These are phyloP conservation scores for Leccinum aurantiacum DNA, from an alignment of 768 basidiomycete species.

Conservation along the genomic window DNA sequence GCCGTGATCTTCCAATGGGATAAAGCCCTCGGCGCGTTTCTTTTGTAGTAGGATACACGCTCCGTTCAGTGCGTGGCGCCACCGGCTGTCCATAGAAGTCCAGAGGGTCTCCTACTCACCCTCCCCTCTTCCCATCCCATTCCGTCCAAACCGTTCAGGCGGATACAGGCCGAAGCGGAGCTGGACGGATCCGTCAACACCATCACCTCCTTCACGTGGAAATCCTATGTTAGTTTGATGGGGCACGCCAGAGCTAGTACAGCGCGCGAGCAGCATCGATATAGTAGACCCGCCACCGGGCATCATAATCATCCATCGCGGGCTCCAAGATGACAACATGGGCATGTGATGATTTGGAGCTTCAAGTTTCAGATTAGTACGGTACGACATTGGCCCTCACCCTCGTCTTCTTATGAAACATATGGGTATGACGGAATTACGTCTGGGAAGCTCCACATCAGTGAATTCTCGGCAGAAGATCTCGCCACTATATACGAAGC, in stretches of 20 bases:
- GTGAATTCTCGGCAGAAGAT: not conserved
- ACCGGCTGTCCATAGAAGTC: constrained; percentile 3
- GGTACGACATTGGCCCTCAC: not conserved
- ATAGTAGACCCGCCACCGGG: not conserved
- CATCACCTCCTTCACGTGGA: not conserved
- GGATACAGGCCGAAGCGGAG: constrained; percentile 17
- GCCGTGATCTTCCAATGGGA: constrained; percentile 7
- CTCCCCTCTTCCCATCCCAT: not conserved
- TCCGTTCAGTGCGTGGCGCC: not conserved
- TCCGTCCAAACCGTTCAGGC: not conserved
- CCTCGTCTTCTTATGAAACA: not conserved
- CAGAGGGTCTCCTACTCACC: not conserved
- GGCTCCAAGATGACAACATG: not conserved
- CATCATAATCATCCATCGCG: not conserved
- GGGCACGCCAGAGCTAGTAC: not conserved
- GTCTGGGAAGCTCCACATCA: constrained; percentile 5
- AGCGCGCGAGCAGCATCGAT: constrained; percentile 1
- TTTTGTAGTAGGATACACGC: not conserved
- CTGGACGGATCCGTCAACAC: constrained; percentile 7
- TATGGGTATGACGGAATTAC: constrained; percentile 4
- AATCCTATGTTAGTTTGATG: not conserved
- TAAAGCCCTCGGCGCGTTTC: constrained; percentile 11
- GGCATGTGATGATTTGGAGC: not conserved
- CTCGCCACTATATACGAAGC: not conserved
- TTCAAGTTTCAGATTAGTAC: not conserved